Base-by-base conservation (phyloP, 345 rosid species). In the Citrus inodora region DNA sequence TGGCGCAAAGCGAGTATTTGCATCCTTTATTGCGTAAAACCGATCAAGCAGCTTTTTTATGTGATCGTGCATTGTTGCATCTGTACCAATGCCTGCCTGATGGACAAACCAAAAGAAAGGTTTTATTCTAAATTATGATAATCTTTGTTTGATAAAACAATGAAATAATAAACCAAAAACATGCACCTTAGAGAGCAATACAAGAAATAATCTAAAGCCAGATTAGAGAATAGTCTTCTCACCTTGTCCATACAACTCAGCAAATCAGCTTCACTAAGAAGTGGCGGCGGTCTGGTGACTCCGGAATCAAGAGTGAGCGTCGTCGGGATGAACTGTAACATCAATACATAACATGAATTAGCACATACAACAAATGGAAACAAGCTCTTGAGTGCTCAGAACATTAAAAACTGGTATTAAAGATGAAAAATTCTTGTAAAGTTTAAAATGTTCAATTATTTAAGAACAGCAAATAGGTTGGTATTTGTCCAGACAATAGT, bases 31-130 rank as follows among this genome's bases (percentile, higher is more conserved):
- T 58, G 90, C 99, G 87, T 95, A 95, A 82, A 87, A 93, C 72
- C 98, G 89, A 90, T 95, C 99, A 63, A 93, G 97, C 81, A 95
- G 88, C 92, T 95, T 95, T 83, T 95, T 90, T 67, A 95, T 95
- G 87, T 95, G 99, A 79, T 95, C 99, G 70, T 95, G 99, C 99
- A 95, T 95, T 35, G 99, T 95, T 79, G 99, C 99, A 85, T 94
- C 99, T 0, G 98, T 95, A 67, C 99, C 99, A 86, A 95, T 95
- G 71, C 97, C 97, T 1, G 97, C 99, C 99, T 95, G 79, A 68
- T 8, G 77, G 66, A 74, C 65, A 86, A 78, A 35, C 67, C 70
- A 72, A 80, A 22, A 38, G 17, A 73, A 65, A 55, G 74, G 67
- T 17, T 51, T 35, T 65, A 61, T 73, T 68, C 48, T 61, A 69